phyloP scores from a whole-genome alignment of 225 moss, liverwort and hornwort species.

The Antitrichia curtipendula region DNA sequence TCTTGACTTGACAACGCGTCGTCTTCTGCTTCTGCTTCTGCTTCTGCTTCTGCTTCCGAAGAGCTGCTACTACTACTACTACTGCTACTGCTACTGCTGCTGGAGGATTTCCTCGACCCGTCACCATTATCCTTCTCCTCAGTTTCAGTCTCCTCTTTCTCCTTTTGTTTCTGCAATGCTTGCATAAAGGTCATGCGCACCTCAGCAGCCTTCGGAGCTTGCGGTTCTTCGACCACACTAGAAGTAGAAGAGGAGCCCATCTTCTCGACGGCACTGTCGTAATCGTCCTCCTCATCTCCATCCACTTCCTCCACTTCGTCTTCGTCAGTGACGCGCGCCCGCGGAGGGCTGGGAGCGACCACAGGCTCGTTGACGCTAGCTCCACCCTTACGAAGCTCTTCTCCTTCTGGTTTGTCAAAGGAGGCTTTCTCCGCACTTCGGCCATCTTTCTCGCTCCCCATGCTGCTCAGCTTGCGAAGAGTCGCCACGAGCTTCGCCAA shows the following conservation, averaged over 20 bases:
- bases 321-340: conserved; percentile 22
- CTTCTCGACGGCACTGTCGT: conserved; percentile 71
- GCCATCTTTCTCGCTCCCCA: conserved; percentile 5
- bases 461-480: conserved; percentile 35
- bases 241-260: conserved; percentile 50
- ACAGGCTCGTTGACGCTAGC: neutral
- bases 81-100: neutral
- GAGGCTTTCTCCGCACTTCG: neutral
- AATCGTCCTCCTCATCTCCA: conserved; percentile 33
- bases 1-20: neutral
- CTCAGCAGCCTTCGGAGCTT: conserved; percentile 3
- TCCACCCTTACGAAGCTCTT: neutral
- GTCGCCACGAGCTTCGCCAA: conserved; percentile 17
- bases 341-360: conserved; percentile 20
- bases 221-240: conserved; percentile 27
- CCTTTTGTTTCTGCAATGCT: neutral
- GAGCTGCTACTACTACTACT: too few species aligned
- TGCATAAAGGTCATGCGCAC: neutral
- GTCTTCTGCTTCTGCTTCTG: conserved; percentile 3
- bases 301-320: conserved; percentile 21
- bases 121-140: neutral
- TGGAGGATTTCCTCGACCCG: neutral
- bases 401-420: neutral
- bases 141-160: neutral
- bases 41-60: neutral